Base-by-base conservation (phyloP, 164 flowering plant species). In the Cinnamomum micranthum region DNA sequence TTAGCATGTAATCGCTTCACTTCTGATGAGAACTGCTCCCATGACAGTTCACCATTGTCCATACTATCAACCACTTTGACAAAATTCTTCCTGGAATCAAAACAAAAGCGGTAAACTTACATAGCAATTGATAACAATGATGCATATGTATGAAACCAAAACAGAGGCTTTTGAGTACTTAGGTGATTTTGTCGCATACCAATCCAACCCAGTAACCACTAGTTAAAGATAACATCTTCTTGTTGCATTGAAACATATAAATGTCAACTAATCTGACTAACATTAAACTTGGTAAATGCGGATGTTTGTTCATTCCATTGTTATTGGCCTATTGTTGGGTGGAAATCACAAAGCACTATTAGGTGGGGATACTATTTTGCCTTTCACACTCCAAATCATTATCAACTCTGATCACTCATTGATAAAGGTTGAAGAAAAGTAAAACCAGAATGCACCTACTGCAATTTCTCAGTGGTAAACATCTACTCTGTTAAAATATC, bases 41-140 rank as follows among this genome's bases (percentile, higher is more conserved):
- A 41, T 41, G 47, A 41, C 22, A 87, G 71, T 2, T 31, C 65
- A 33, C 90, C 92, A n/a, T 71, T 75, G 28, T 94, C 97, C 73
- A 91, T 67, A 69, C 81, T 75, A 80, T 94, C 97, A 4, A 92
- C 79, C 75, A 92, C 74, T 65, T 64, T 80, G 13, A 92, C 97
- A 79, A 91, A 87, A 58, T 71, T 85, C 71, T 79, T 85, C 77
- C 98, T 92, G 91, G 66, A 86, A 76, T 17, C 33, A 58, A 15
- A 55, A 55, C n/a, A 55, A 3, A 55, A 55, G 20, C 0, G 2
- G 13, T 20, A 31, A 31, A 31, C 35, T 55, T 55, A 41, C 11
- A 41, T 20, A 55, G 20, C 60, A 55, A 2, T 55, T 55, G 60
- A 55, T 55, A 20, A 41, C 60, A 17, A 55, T 55, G 60, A 20